Conservation (phyloP, 2,329 filamentous ascomycete species). For the Dactylellina sp. region DNA sequence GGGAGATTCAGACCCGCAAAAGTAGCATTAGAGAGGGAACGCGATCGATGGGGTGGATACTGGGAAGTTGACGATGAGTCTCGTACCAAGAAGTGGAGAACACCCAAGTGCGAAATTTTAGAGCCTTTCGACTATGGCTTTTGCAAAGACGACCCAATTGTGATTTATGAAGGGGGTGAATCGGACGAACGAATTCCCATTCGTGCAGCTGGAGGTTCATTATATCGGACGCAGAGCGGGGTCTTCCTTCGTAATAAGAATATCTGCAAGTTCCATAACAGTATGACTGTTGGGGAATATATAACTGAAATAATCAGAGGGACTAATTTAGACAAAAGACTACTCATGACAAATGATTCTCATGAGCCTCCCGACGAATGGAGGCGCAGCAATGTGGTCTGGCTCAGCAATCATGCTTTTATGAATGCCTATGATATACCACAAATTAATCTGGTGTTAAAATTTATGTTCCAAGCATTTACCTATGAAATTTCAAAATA, state of each 20-base stretch:
- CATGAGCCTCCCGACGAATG: background rate
- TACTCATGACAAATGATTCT: background rate
- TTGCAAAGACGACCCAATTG: conserved; percentile 39
- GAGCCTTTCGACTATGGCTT: conserved; percentile 30
- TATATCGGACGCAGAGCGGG: background rate
- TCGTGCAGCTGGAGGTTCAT: background rate
- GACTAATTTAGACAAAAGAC: background rate
- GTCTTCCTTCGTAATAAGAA: background rate
- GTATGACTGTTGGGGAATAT: conserved; percentile 36
- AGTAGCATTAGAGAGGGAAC: conserved; percentile 9
- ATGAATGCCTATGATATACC: no score
- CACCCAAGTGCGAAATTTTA: conserved; percentile 19
- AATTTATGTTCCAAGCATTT: no score
- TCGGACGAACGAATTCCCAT: background rate
- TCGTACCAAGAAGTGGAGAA: conserved; percentile 1
- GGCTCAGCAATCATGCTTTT: conserved; percentile 14
- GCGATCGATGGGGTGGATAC: conserved; percentile 24
- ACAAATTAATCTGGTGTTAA: no score
- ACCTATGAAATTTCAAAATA: background rate
- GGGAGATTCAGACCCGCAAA: conserved; percentile 19
- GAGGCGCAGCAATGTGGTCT: conserved; percentile 22
- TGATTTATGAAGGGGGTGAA: conserved; percentile 7
- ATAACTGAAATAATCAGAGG: conserved; percentile 5
- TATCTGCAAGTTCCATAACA: background rate
- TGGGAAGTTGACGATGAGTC: background rate